phyloP scores from a whole-genome alignment of 768 basidiomycete species.

The Tulasnella sp. region DNA sequence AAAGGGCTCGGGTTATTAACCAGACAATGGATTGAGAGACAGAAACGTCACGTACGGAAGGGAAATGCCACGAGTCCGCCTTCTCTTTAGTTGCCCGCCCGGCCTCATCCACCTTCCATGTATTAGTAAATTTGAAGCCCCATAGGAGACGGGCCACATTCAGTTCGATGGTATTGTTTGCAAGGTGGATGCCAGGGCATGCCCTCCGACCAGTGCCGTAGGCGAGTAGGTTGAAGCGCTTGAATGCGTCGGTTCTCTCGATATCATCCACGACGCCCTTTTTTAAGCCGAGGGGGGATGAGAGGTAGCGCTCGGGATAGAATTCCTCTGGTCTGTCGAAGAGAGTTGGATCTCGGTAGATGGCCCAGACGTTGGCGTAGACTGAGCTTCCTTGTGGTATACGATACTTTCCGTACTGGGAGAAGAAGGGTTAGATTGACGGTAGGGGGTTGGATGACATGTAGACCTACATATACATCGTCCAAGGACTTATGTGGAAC shows the following conservation, averaged over 20 bases:
- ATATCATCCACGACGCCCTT: background rate
- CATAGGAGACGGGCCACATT: constrained; percentile 7
- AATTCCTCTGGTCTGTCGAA: constrained; percentile 40
- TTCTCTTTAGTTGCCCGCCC: background rate
- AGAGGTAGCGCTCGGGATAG: constrained; percentile 39
- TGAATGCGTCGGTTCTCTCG: too few relatives aligned
- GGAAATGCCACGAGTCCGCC: background rate
- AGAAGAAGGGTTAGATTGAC: background rate
- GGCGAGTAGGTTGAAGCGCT: background rate
- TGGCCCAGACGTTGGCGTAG: constrained; percentile 26
- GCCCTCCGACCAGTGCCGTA: constrained; percentile 5
- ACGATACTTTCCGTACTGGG: constrained; percentile 17
- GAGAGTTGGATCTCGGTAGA: constrained; percentile 22
- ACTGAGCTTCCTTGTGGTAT: constrained; percentile 23
- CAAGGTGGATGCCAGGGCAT: constrained; percentile 21
- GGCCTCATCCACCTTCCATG: background rate
- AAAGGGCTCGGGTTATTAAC: too few relatives aligned
- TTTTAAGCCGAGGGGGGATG: constrained; percentile 1
- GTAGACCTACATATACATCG: constrained; percentile 11
- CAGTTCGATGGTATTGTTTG: constrained; percentile 19
- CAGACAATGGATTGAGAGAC: background rate
- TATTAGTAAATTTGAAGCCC: constrained; percentile 7
- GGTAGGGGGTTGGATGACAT: background rate
- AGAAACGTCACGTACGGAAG: background rate
- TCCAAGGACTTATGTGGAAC: constrained; percentile 17